A percentile compares a stretch with the other conserved stretches of the same genome.
phyloP scores from a whole-genome alignment of 2,329 filamentous ascomycete genomes.

The Fusarium staphyleae region DNA sequence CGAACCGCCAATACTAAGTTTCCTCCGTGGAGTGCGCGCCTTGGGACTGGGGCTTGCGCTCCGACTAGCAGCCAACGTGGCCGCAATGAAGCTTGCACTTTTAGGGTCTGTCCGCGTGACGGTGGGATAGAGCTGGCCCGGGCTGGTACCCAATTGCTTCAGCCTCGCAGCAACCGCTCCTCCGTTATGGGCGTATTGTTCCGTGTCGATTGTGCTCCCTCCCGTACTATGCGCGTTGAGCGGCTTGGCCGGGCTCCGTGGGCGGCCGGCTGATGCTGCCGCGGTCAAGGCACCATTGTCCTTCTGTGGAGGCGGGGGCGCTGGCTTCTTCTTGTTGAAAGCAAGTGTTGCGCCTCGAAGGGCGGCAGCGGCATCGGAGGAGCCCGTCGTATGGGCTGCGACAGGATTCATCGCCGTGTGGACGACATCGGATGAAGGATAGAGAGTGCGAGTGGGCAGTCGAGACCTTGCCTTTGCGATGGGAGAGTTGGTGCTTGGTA shows the following conservation, averaged over 20 bases:
- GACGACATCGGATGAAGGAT: constrained; percentile 25
- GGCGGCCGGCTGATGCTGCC: constrained; percentile 51
- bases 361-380: constrained; percentile 53
- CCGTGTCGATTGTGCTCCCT: constrained; percentile 42
- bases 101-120: constrained; percentile 48
- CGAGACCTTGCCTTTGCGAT: constrained; percentile 6
- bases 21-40: constrained; percentile 39
- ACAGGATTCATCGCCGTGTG: constrained; percentile 47
- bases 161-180: constrained; percentile 34
- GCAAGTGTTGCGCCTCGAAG: constrained; percentile 63
- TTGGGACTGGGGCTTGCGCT: constrained; percentile 52
- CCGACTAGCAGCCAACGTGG: constrained; percentile 65
- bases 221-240: constrained; percentile 51
- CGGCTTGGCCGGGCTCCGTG: constrained; percentile 35
- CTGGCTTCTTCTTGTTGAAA: constrained; percentile 53
- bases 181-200: constrained; percentile 27
- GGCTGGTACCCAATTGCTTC: constrained; percentile 37
- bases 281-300: constrained; percentile 54
- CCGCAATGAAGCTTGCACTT: constrained; percentile 63
- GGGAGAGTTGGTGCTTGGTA: no score
- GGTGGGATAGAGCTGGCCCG: constrained; percentile 30
- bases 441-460: constrained; percentile 24
- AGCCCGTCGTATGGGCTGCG: constrained; percentile 42
- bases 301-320: constrained; percentile 33
- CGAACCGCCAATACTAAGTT: constrained; percentile 43